Evolutionary conservation across 495 filamentous ascomycete species (phyloP), one percentile per base, ranked within the genome.

Genomic region (Penicillium canescens): DNA sequence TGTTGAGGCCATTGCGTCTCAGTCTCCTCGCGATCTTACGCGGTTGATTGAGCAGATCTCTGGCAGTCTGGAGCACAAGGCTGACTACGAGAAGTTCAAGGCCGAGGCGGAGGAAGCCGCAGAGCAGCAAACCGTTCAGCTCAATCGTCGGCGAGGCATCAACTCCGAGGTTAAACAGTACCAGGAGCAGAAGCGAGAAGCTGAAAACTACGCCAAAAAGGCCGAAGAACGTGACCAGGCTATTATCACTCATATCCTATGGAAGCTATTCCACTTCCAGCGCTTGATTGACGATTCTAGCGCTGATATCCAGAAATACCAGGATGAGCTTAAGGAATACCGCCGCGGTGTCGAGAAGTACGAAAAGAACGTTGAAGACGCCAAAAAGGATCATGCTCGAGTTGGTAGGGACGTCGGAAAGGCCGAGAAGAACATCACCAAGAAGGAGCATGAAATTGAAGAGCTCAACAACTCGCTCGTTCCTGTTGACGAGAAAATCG

Each of bases 151-250:
- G 12, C 83, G 94, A 59, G 92, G 86, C 21, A 96, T 98, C 75
- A 99, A 99, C 68, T 93, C 91, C 0, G 94, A 99, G 69, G 93
- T 99, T 62, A 96, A 93, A 70, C 90, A 96, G 61, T 97, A 96
- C 61, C 89, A 94, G 56, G 91, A 97, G 66, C 93, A 98, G 73
- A 98, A 99, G 77, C 86, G 88, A 46, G 95, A 97, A 62, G 93
- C 93, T 8, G 94, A 98, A 44, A 91, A 86, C 54, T 98, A 91
- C 63, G 86, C 92, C 37, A 82, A 82, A 42, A 96, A 96, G 69
- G 87, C 86, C 1, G 86, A 93, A 42, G 91, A 98, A 71, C 82
- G 90, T 35, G 93, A 98, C 68, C 83, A 91, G 48, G 95, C 94
- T 10, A 88, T 96, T 51, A 91, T 98, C 43, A 94, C 89, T 0